Base-by-base conservation (phyloP, 768 basidiomycete species). In the Boletellus sp. region DNA sequence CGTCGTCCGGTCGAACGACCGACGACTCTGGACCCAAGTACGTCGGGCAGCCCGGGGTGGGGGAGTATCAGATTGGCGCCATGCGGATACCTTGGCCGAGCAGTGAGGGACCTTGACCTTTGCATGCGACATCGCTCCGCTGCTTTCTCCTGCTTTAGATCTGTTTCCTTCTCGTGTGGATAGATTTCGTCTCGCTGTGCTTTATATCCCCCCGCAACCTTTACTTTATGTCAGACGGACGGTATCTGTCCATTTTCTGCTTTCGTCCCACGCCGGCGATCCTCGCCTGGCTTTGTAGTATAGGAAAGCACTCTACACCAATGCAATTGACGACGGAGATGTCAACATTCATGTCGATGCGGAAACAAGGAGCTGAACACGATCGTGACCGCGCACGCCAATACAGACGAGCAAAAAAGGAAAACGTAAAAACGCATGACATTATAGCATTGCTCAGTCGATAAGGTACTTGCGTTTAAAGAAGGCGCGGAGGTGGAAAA, bases 401-500 rank as follows among this genome's bases (percentile, higher is more conserved):
- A 12, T 31, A 37, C 43, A 19, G 15, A 52, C 22, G 42, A 22
- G 48, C 28, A 28, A 28, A 28, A 28, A 28, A 28, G 11, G 28
- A 28, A 48, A 47, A 48, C 37, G 16, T 41, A 17, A 47, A n/a
- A 24, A 35, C 55, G 12, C 26, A 45, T 17, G 11, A 45, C 36
- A 55, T 53, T 28, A 51, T 38, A 51, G 33, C 52, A 56, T 43
- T 35, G 39, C 52, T 72, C 71, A 88, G 63, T 94, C 91, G 62
- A 94, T 94, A 63, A 94, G 84, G 71, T 94, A 92, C 72, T 94
- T 96, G 63, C 87, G 80, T 74, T 91, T 94, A 82, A 98, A 97
- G 82, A 89, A 98, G 6, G 92, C 80, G 40, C 94, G 83, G 13
- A 99, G 75, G 64, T 98, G 95, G 65, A 96, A 72, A 39, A 99